These are phyloP conservation scores for Helianthus tuberosus DNA, from an alignment of 129 eudicot species.

Conservation along the genomic window DNA sequence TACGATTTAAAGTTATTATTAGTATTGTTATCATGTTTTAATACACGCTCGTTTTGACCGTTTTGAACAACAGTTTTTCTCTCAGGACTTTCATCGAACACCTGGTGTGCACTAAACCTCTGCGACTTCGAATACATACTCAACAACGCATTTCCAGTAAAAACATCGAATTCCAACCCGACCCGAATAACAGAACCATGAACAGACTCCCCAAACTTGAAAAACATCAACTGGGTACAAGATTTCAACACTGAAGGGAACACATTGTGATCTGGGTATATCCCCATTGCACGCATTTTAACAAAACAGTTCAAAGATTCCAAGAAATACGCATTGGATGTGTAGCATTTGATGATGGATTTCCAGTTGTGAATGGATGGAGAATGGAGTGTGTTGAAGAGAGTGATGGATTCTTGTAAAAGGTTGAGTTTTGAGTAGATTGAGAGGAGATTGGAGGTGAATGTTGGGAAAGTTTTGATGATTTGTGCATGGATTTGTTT, in stretches of 20 bases:
- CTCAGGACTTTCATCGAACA: slow-evolving; percentile 62
- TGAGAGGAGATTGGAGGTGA: too few relatives aligned
- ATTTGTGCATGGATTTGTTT: slow-evolving; percentile 79
- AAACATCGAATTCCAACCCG: slow-evolving; percentile 64
- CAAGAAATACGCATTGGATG: slow-evolving; percentile 48
- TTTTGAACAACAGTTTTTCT: slow-evolving; percentile 5
- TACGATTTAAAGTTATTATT: neutral
- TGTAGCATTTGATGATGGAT: slow-evolving; percentile 62
- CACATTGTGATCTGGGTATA: slow-evolving; percentile 65
- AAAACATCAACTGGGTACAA: slow-evolving; percentile 53
- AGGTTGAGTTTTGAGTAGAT: too few relatives aligned
- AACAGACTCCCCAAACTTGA: slow-evolving; percentile 67
- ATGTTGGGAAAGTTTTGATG: slow-evolving; percentile 31
- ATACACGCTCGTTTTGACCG: neutral
- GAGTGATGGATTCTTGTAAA: too few relatives aligned
- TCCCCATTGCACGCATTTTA: slow-evolving; percentile 64
- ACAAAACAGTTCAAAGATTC: slow-evolving; percentile 52
- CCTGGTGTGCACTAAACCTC: slow-evolving; percentile 31
- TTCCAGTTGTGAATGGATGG: slow-evolving; percentile 61
- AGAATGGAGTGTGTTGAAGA: neutral
- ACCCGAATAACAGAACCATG: slow-evolving; percentile 66
- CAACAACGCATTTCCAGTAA: slow-evolving; percentile 74
- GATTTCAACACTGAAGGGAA: slow-evolving; percentile 79
- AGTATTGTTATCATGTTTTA: neutral
- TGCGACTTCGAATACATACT: slow-evolving; percentile 71